phyloP scores from a whole-genome alignment of 2,329 filamentous ascomycete genomes.

The Sordariomycetes sp. region DNA sequence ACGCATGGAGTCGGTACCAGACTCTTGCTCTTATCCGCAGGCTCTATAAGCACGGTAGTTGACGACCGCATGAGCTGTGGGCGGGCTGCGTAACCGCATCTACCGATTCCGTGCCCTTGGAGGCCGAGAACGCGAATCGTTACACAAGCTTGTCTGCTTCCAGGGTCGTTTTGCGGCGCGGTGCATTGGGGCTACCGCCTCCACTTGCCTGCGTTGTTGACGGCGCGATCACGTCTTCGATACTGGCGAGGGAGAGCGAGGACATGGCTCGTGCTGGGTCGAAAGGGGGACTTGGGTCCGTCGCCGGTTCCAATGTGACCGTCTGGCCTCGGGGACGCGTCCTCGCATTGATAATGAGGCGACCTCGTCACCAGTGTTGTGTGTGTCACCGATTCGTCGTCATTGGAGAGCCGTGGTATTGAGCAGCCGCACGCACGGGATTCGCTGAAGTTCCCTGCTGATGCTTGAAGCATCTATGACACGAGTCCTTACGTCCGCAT shows the following conservation, averaged over 20 bases:
- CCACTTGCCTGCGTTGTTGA: background rate
- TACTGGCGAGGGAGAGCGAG: too few relatives aligned
- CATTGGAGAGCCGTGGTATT: background rate
- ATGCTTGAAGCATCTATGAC: background rate
- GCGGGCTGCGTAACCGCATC: background rate
- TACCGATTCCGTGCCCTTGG: background rate
- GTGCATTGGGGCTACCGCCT: background rate
- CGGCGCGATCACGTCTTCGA: background rate
- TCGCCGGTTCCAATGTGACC: too few relatives aligned
- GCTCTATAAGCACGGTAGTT: background rate
- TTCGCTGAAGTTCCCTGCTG: background rate
- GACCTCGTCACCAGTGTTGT: background rate
- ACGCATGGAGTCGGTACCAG: background rate
- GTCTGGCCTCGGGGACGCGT: background rate
- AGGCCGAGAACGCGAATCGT: background rate
- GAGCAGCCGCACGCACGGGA: background rate
- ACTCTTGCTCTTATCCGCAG: background rate
- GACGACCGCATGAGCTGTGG: background rate
- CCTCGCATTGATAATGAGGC: background rate
- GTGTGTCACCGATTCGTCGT: background rate
- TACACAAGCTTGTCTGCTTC: background rate
- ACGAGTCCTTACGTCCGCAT: background rate
- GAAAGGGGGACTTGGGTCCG: too few relatives aligned
- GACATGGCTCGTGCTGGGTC: too few relatives aligned
- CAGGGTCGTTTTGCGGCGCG: background rate